Evolutionary conservation across 2,329 filamentous ascomycete species (phyloP).

Genomic region (Aspergillus ibericus): DNA sequence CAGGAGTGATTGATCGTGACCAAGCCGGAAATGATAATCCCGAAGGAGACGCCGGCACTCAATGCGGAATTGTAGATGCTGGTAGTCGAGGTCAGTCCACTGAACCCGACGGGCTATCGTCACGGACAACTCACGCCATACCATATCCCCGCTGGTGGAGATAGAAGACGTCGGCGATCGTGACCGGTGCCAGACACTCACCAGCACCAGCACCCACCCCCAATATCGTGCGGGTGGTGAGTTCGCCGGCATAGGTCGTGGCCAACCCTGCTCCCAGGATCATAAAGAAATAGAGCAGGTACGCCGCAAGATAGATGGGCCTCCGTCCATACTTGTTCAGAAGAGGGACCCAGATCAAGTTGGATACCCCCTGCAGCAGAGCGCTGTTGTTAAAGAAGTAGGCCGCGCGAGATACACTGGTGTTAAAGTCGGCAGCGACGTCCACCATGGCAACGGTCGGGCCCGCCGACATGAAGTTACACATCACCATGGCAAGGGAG

Average conservation of each 20-base stretch:
- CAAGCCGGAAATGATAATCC: slow-evolving; percentile 33
- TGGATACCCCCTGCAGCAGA: slow-evolving; percentile 50
- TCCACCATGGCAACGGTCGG: slow-evolving; percentile 54
- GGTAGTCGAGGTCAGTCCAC: slow-evolving; percentile 35
- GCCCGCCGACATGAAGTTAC: slow-evolving; percentile 59
- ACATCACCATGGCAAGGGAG: slow-evolving; percentile 54
- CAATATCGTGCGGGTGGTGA: slow-evolving; percentile 53
- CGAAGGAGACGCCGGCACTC: slow-evolving; percentile 18
- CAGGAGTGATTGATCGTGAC: slow-evolving; percentile 34
- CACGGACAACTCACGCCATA: neutral
- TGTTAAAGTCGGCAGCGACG: slow-evolving; percentile 51
- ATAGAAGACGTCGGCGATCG: slow-evolving; percentile 59
- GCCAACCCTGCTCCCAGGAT: slow-evolving; percentile 40
- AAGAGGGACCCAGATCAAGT: slow-evolving; percentile 40
- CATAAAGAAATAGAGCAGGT: slow-evolving; percentile 27
- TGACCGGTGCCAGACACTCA: slow-evolving; percentile 51
- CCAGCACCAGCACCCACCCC: slow-evolving; percentile 56
- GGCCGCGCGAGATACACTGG: slow-evolving; percentile 36
- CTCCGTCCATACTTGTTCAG: slow-evolving; percentile 40
- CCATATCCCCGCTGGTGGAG: slow-evolving; percentile 50
- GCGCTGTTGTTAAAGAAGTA: slow-evolving; percentile 59
- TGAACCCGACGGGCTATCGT: slow-evolving; percentile 33
- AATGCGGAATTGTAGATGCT: slow-evolving; percentile 24
- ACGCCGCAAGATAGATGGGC: slow-evolving; percentile 33
- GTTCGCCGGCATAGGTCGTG: slow-evolving; percentile 24